These are phyloP conservation scores for Cytospora schulzeri DNA, from an alignment of 2,329 filamentous ascomycete species.

Conservation along the genomic window DNA sequence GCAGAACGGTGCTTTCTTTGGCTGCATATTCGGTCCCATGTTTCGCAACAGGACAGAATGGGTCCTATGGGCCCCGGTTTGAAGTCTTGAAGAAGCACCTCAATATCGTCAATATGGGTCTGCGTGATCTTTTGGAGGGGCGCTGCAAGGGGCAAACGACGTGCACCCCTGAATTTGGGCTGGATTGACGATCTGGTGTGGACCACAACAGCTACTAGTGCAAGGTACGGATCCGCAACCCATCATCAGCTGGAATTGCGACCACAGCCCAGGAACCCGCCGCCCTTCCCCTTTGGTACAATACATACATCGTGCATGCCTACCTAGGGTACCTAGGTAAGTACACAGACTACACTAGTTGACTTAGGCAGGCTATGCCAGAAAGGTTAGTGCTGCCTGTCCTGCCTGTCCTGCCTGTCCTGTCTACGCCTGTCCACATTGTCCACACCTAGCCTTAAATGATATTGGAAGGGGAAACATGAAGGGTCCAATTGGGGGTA, in stretches of 20 bases:
- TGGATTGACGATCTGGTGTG: neutral
- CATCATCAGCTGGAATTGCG: neutral
- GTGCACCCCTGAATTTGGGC: constrained; percentile 1
- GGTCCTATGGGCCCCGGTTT: neutral
- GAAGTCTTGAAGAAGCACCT: neutral
- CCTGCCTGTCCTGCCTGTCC: no score
- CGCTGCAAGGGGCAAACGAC: neutral
- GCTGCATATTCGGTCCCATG: neutral
- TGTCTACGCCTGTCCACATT: no score
- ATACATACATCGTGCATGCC: neutral
- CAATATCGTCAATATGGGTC: neutral
- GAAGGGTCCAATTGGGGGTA: no score
- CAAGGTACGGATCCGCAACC: neutral
- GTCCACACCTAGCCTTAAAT: no score
- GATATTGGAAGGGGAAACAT: no score
- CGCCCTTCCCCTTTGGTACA: neutral
- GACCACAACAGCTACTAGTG: neutral
- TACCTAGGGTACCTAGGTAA: neutral
- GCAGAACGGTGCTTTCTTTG: no score
- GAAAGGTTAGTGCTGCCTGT: no score
- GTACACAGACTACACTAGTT: no score
- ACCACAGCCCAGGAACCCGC: no score
- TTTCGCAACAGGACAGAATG: neutral
- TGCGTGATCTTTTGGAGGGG: neutral
- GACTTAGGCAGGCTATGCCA: no score